Evolutionary conservation across 1,284 basidiomycete species (phyloP).

Genomic region (Puccinia novopanici): DNA sequence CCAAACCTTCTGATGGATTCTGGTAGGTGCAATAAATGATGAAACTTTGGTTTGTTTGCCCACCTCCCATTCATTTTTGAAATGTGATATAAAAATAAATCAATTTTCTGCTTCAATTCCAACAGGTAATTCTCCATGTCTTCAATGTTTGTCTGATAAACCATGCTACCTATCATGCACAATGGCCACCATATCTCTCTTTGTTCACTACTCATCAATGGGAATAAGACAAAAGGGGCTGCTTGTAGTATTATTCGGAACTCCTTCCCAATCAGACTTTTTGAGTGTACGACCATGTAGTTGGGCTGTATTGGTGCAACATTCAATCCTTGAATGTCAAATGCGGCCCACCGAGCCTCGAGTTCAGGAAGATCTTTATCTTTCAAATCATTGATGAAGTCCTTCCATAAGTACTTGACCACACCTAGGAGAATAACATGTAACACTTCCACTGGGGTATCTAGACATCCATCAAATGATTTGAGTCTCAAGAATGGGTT

Average conservation of each 20-base stretch:
- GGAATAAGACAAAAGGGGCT: not conserved
- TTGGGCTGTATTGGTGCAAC: not conserved
- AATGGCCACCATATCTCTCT: not conserved
- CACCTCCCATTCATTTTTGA: constrained; percentile 51
- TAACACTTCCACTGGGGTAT: constrained; percentile 61
- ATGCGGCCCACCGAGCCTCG: not conserved
- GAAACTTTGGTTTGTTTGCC: constrained; percentile 62
- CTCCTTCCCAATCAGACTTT: not conserved
- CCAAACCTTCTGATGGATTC: constrained; percentile 50
- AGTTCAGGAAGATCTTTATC: not conserved
- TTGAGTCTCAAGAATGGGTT: not conserved
- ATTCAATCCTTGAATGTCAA: not conserved
- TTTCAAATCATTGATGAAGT: not conserved
- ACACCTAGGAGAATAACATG: constrained; percentile 54
- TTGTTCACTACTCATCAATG: not conserved
- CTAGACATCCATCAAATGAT: constrained; percentile 59
- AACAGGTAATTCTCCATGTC: too few relatives aligned
- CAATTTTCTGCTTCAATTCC: too few relatives aligned
- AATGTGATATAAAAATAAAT: too few relatives aligned
- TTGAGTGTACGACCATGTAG: not conserved
- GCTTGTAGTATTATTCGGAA: not conserved
- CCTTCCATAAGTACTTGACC: not conserved
- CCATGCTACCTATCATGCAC: not conserved
- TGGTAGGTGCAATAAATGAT: constrained; percentile 54
- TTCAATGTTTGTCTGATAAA: too few relatives aligned